Evolutionary conservation across 176 grass and related monocot genomes (phyloP).

Genomic region (Triticum timopheevii): DNA sequence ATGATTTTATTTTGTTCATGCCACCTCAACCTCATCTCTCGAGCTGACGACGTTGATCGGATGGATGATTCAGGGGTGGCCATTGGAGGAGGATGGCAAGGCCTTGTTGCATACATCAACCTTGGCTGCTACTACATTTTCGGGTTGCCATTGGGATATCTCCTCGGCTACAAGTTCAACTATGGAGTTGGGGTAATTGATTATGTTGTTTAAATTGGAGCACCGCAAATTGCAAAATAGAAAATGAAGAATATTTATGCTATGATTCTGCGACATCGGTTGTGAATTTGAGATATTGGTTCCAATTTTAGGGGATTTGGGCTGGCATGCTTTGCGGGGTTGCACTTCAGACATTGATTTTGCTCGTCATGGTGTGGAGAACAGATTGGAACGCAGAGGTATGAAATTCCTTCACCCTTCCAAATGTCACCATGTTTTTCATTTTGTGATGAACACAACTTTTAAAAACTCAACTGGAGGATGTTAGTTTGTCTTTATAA

Average conservation of each 20-base stretch:
- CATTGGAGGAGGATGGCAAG: not conserved
- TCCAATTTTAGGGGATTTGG: slow-evolving; percentile 49
- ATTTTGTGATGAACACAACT: not conserved
- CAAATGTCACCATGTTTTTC: not conserved
- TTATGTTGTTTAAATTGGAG: not conserved
- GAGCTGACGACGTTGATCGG: not conserved
- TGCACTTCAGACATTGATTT: slow-evolving; percentile 33
- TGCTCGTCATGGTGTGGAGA: slow-evolving; percentile 40
- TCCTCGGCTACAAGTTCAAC: slow-evolving; percentile 45
- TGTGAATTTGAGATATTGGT: not conserved
- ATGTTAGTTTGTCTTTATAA: not conserved
- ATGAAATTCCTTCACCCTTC: not conserved
- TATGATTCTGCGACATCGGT: not conserved
- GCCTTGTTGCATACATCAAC: not conserved
- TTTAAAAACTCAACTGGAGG: not conserved
- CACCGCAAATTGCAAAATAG: not conserved
- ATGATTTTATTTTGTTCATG: not conserved
- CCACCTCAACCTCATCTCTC: not conserved
- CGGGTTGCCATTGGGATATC: slow-evolving; percentile 40
- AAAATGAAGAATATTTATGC: not conserved
- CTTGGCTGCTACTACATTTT: not conserved
- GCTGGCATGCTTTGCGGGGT: slow-evolving; percentile 40
- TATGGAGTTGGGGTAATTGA: slow-evolving; percentile 41
- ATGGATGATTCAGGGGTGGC: slow-evolving; percentile 23
- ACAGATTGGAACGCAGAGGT: slow-evolving; percentile 57